These are phyloP conservation scores for Veloporphyrellus conicus DNA, from an alignment of 1,284 basidiomycete genomes.

Conservation along the genomic window DNA sequence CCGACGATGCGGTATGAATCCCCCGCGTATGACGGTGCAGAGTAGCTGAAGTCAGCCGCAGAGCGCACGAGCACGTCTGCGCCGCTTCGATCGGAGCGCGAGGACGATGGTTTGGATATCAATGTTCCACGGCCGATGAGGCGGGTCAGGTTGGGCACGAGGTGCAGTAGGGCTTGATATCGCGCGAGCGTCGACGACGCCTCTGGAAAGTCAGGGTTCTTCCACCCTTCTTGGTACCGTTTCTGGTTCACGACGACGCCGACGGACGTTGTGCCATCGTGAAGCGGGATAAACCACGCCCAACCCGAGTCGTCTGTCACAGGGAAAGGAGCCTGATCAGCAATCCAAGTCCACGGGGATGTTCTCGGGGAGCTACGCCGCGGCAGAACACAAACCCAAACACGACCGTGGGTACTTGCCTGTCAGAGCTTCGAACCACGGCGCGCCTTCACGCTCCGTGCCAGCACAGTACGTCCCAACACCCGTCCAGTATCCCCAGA, in stretches of 20 bases:
- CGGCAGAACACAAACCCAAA: too few species aligned
- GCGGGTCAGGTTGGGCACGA: constrained; percentile 48
- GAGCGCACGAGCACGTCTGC: constrained; percentile 36
- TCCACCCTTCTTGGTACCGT: constrained; percentile 40
- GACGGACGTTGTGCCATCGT: constrained; percentile 63
- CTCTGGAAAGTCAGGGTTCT: constrained; percentile 14
- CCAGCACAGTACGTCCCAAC: constrained; percentile 53
- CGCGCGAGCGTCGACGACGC: constrained; percentile 39
- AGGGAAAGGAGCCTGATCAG: neutral
- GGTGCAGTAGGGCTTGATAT: constrained; percentile 31
- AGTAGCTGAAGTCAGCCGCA: constrained; percentile 68
- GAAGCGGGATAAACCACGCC: constrained; percentile 75
- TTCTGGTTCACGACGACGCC: constrained; percentile 70
- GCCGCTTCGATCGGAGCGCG: neutral
- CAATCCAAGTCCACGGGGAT: too few species aligned
- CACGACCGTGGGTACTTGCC: constrained; percentile 49
- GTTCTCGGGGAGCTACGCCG: too few species aligned
- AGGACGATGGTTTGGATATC: constrained; percentile 31
- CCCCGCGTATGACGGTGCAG: constrained; percentile 58
- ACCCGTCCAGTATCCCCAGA: constrained; percentile 72
- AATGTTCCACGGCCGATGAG: constrained; percentile 49
- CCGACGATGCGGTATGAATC: constrained; percentile 59
- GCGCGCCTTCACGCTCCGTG: constrained; percentile 51
- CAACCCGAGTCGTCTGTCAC: constrained; percentile 67
- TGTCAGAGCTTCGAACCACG: constrained; percentile 69